phyloP scores from a whole-genome alignment of 768 basidiomycete genomes.

The Russula griseocarnosa region DNA sequence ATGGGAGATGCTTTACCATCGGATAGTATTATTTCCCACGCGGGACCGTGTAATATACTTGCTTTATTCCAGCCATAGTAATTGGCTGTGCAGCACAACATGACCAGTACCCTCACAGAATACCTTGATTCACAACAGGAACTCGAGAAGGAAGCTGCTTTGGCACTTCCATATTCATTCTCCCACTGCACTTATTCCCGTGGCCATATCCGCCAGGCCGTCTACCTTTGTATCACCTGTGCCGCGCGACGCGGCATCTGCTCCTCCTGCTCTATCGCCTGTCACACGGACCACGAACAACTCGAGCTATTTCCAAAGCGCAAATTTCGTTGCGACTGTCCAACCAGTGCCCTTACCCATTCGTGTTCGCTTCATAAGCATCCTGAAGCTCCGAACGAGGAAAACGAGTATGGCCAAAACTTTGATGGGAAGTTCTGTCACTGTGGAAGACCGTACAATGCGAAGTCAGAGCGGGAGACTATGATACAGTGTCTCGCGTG shows the following conservation, averaged over 20 bases:
- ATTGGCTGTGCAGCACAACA: neutral
- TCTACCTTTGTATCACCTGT: slow-evolving; percentile 79
- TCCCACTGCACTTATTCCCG: slow-evolving; percentile 41
- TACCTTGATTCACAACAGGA: slow-evolving; percentile 35
- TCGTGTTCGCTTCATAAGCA: slow-evolving; percentile 59
- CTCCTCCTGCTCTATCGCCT: slow-evolving; percentile 80
- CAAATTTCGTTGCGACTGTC: slow-evolving; percentile 80
- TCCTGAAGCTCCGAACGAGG: slow-evolving; percentile 50
- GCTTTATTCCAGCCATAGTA: neutral
- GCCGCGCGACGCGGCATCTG: slow-evolving; percentile 65
- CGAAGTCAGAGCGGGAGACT: slow-evolving; percentile 68
- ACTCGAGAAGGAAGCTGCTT: slow-evolving; percentile 40
- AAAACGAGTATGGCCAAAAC: slow-evolving; percentile 71
- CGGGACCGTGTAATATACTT: neutral
- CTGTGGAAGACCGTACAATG: slow-evolving; percentile 67
- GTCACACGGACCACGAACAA: slow-evolving; percentile 84
- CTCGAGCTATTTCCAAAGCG: slow-evolving; percentile 85
- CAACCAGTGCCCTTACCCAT: slow-evolving; percentile 58
- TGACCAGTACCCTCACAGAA: slow-evolving; percentile 31
- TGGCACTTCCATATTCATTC: slow-evolving; percentile 43
- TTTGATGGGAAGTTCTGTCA: slow-evolving; percentile 70
- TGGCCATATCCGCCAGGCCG: slow-evolving; percentile 57
- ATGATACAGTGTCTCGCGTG: slow-evolving; percentile 88
- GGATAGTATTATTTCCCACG: neutral
- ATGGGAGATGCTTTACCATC: too few relatives aligned